These are phyloP conservation scores for Penicillium sp. DNA, from an alignment of 2,329 filamentous ascomycete genomes.

Conservation along the genomic window DNA sequence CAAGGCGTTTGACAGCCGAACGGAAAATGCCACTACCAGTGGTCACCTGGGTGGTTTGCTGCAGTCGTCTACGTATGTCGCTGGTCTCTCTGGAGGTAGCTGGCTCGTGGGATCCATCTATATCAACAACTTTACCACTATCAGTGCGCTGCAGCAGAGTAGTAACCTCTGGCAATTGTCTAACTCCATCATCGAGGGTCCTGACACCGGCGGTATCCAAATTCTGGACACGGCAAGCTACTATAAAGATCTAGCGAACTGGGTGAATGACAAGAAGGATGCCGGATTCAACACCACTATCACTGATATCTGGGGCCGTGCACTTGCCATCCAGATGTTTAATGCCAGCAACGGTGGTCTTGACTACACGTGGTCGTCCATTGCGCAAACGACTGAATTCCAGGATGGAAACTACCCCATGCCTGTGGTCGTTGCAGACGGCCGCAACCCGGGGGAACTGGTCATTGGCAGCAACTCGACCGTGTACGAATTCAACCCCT, in stretches of 20 bases:
- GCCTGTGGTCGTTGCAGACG: slow-evolving; percentile 70
- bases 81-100: slow-evolving; percentile 77
- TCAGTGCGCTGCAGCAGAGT: slow-evolving; percentile 43
- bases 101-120: slow-evolving; percentile 85
- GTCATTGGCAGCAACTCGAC: slow-evolving; percentile 70
- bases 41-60: slow-evolving; percentile 79
- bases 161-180: slow-evolving; percentile 31
- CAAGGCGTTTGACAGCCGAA: slow-evolving; percentile 75
- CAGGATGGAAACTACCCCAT: slow-evolving; percentile 63
- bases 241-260: slow-evolving; percentile 57
- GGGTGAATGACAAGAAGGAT: slow-evolving; percentile 60
- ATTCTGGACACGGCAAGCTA: slow-evolving; percentile 56
- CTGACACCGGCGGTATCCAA: slow-evolving; percentile 38
- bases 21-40: slow-evolving; percentile 56
- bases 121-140: slow-evolving; percentile 73
- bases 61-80: slow-evolving; percentile 77
- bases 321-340: slow-evolving; percentile 81
- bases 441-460: slow-evolving; percentile 59
- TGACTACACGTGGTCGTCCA: slow-evolving; percentile 78
- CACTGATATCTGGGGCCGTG: slow-evolving; percentile 85
- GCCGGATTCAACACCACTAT: slow-evolving; percentile 68
- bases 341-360: slow-evolving; percentile 72
- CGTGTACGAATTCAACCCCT: slow-evolving; percentile 75
- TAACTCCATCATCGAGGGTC: slow-evolving; percentile 50
- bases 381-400: slow-evolving; percentile 64